Percentiles rank a stretch among this genome's conserved stretches.
These are phyloP conservation scores for Dimargaris cristalligena DNA, from an alignment of 192 early-diverging fungal species.

Conservation along the genomic window DNA sequence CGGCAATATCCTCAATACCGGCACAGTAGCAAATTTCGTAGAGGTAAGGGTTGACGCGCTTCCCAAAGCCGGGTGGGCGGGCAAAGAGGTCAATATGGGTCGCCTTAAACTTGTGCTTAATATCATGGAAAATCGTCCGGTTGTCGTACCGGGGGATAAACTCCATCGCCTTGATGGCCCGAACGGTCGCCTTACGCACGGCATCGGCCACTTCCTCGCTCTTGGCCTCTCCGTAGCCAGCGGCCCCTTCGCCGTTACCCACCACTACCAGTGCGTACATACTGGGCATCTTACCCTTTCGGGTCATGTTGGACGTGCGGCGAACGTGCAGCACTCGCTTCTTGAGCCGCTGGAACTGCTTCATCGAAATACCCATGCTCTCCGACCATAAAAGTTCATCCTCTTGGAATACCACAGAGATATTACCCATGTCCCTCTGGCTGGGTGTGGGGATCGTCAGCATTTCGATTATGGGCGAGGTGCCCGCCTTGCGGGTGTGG, in stretches of 20 bases:
- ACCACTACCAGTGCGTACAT: conserved; percentile 90
- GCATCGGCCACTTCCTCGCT: conserved; percentile 60
- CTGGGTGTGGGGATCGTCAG: too few species aligned
- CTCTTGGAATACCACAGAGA: conserved; percentile 8
- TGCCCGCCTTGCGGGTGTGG: too few species aligned
- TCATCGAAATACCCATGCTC: conserved; percentile 28
- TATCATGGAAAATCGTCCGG: conserved; percentile 77
- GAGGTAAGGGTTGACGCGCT: conserved; percentile 80
- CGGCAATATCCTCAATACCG: conserved; percentile 82
- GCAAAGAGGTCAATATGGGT: conserved; percentile 62
- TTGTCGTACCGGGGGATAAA: conserved; percentile 78
- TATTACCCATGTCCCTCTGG: too few species aligned
- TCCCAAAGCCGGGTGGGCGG: conserved; percentile 86
- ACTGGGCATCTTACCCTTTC: conserved; percentile 59
- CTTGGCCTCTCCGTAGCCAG: conserved; percentile 87
- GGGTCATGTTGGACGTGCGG: conserved; percentile 61
- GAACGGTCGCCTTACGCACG: conserved; percentile 69
- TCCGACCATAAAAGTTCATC: conserved; percentile 4
- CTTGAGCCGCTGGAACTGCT: conserved; percentile 36
- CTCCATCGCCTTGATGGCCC: conserved; percentile 77
- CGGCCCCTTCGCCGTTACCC: conserved; percentile 78
- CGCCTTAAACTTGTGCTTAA: conserved; percentile 79
- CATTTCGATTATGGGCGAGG: too few species aligned
- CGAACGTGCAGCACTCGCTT: conserved; percentile 58
- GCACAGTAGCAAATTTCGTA: conserved; percentile 89